These are phyloP conservation scores for Calendula officinalis DNA, from an alignment of 129 eudicot species.

Conservation along the genomic window DNA sequence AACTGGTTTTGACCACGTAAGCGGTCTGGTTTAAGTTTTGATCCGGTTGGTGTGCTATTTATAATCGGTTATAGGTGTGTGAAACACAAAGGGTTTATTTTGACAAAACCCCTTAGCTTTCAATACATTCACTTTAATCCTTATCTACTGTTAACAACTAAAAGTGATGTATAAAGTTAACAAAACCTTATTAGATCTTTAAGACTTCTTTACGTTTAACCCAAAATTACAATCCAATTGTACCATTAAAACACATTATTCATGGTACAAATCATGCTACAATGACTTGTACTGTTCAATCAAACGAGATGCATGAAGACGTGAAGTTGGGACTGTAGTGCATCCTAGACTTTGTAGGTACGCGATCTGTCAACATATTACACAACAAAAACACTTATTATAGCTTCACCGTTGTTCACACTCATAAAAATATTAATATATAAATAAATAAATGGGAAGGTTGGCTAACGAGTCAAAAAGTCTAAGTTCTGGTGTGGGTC, in stretches of 20 bases:
- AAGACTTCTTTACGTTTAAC: conserved; percentile 9
- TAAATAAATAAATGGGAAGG: neutral
- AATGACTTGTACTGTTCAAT: conserved; percentile 87
- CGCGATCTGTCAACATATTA: conserved; percentile 49
- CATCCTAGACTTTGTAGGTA: conserved; percentile 82
- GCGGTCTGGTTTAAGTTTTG: too few species aligned
- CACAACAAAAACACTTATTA: conserved; percentile 4
- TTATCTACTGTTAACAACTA: too few species aligned
- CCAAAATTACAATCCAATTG: neutral
- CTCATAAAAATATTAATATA: neutral
- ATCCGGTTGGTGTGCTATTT: too few species aligned
- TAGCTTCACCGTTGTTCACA: conserved; percentile 5
- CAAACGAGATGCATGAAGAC: conserved; percentile 90
- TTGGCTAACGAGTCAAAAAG: neutral
- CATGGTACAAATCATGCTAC: conserved; percentile 31
- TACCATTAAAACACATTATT: too few species aligned
- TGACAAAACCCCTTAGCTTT: too few species aligned
- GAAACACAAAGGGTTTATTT: too few species aligned
- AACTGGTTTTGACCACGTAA: too few species aligned
- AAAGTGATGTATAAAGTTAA: too few species aligned
- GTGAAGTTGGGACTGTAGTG: conserved; percentile 78
- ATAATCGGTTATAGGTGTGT: too few species aligned
- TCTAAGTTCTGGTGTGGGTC: neutral
- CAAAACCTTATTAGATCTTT: conserved; percentile 1
- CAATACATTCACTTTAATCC: too few species aligned